These are phyloP conservation scores for Hypoxylon fragiforme DNA, from an alignment of 495 filamentous ascomycete genomes.

Conservation along the genomic window DNA sequence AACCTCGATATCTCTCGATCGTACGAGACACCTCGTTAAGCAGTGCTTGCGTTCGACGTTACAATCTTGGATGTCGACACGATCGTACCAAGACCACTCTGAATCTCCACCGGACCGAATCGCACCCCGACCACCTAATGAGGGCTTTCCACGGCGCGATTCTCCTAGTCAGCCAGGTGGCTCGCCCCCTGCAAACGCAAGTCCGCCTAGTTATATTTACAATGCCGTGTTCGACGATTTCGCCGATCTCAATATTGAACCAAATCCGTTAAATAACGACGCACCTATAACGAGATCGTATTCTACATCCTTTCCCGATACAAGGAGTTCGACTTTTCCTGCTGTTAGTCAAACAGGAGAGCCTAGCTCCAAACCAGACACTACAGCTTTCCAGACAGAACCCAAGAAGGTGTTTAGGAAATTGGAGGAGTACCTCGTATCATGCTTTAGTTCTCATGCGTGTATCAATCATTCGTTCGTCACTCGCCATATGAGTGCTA, in stretches of 20 bases:
- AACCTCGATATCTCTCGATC: conserved; percentile 34
- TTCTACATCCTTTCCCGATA: conserved; percentile 47
- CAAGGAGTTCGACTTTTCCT: conserved; percentile 28
- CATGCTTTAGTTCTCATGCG: conserved; percentile 67
- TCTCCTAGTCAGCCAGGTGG: conserved; percentile 24
- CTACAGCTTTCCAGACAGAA: conserved; percentile 32
- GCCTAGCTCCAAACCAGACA: conserved; percentile 6
- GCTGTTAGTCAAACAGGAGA: conserved; percentile 1
- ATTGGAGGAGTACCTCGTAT: conserved; percentile 75
- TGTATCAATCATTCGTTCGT: conserved; percentile 76
- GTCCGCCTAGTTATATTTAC: conserved; percentile 23
- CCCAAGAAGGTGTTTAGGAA: conserved; percentile 62
- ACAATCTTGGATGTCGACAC: conserved; percentile 21
- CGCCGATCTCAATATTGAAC: conserved; percentile 30
- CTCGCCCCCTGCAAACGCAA: conserved; percentile 24
- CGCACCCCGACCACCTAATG: conserved; percentile 20
- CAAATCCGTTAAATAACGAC: conserved; percentile 36
- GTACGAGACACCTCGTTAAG: conserved; percentile 30
- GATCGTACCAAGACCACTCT: conserved; percentile 5
- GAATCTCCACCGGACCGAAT: conserved; percentile 5
- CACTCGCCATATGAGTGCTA: conserved; percentile 45
- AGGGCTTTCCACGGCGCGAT: conserved; percentile 16
- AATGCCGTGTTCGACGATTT: conserved; percentile 36
- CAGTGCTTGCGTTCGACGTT: conserved; percentile 33
- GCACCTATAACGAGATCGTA: conserved; percentile 36